Evolutionary conservation across 306 rosid species (phyloP), one percentile per base, ranked within the genome.

Genomic region (Quercus parvula): DNA sequence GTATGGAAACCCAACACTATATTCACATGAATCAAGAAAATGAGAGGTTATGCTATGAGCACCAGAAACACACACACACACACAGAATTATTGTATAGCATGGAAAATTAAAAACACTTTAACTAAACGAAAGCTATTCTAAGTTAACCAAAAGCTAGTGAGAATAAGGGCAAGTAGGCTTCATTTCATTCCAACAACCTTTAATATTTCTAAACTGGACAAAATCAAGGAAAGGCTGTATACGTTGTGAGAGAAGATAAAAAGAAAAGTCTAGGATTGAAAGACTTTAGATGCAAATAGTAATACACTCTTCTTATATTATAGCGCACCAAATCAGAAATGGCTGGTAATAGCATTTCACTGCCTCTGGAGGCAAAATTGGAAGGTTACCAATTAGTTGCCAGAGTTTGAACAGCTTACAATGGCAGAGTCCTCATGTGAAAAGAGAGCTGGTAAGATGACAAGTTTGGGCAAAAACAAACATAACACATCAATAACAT

Each of bases 1-100:
- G 73, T 84, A 87, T n/a, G 90, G 90, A 75, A 87, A 41, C 59
- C 90, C 90, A 35, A 87, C 90, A 79, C 90, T 87, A 75, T 54
- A 76, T n/a, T 49, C 22, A 55, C 58, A 82, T 46, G 4, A 41
- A 76, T 24, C 54, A 24, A 41, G 71, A 62, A 76, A 30, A 31
- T 10, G 18, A 11, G 62, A 62, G 41, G n/a, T 33, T 30, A 79
- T n/a, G 30, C 20, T 6, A 55, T 1, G 28, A 52, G 49, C 7
- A 74, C 58, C 5, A n/a, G 33, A 28, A 64, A 64, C 13, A 57
- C 63, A 58, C 15, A 20, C 25, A 20, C 28, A 25, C 4, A 62
- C 14, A 61, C 5, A 12, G 2, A 59, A 12, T 22, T 25, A 20
- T n/a, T 58, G 24, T 24, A 5, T 17, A 6, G 6, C 5, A 15